Percentiles rank a stretch among this genome's conserved stretches.
phyloP scores from a whole-genome alignment of 495 filamentous ascomycete genomes.

The Trichoderma gamsii region DNA sequence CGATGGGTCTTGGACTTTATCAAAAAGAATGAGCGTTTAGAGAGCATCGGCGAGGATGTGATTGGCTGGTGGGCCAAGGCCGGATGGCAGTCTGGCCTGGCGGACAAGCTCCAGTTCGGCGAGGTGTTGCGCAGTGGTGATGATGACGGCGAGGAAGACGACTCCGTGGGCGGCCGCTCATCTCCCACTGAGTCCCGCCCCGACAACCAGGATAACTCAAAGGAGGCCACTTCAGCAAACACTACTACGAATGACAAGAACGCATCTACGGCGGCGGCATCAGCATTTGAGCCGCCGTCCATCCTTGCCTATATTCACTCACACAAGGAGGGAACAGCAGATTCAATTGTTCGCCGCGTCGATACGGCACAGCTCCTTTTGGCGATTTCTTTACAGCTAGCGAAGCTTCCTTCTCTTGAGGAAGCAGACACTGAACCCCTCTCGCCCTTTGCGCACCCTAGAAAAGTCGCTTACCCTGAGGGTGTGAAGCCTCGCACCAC shows the following conservation, averaged over 20 bases:
- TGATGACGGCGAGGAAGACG: slow-evolving; percentile 28
- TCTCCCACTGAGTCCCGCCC: slow-evolving; percentile 21
- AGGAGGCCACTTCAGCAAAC: not conserved
- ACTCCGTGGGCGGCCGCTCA: slow-evolving; percentile 23
- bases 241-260: not conserved
- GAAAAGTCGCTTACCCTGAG: slow-evolving; percentile 75
- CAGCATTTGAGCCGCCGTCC: slow-evolving; percentile 49
- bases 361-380: slow-evolving; percentile 80
- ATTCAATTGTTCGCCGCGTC: slow-evolving; percentile 71
- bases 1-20: slow-evolving; percentile 86
- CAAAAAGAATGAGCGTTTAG: slow-evolving; percentile 66
- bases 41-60: slow-evolving; percentile 85
- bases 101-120: slow-evolving; percentile 65
- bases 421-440: slow-evolving; percentile 50
- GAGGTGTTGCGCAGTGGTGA: slow-evolving; percentile 51
- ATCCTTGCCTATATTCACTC: slow-evolving; percentile 71
- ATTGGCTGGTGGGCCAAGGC: slow-evolving; percentile 94
- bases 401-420: slow-evolving; percentile 64
- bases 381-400: slow-evolving; percentile 74
- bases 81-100: slow-evolving; percentile 77
- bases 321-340: slow-evolving; percentile 28
- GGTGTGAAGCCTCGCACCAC: slow-evolving; percentile 69
- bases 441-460: slow-evolving; percentile 65
- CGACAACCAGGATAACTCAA: not conserved
- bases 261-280: slow-evolving; percentile 20